Percentiles rank a stretch among this genome's conserved stretches.
phyloP scores from a whole-genome alignment of 1,284 basidiomycete species.

The Ceratobasidium sp. region DNA sequence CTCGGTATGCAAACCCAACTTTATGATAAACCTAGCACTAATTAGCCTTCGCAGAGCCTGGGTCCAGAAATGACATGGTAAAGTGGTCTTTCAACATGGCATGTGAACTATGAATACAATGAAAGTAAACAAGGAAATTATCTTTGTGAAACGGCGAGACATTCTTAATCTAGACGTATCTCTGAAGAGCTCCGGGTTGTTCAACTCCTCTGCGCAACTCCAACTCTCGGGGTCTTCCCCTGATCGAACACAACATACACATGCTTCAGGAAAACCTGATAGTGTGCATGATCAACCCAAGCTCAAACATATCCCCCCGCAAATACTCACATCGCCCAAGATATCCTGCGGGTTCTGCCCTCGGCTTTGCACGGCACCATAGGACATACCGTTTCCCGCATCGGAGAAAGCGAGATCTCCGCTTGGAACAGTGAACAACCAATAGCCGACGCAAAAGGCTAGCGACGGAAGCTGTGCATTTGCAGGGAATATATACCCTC shows the following conservation, averaged over 20 bases:
- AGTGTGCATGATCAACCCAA: neutral
- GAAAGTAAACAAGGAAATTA: neutral
- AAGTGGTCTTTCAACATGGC: neutral
- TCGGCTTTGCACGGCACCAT: conserved; percentile 45
- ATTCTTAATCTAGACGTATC: neutral
- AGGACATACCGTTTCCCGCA: conserved; percentile 43
- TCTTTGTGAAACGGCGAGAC: neutral
- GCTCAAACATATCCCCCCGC: too few relatives aligned
- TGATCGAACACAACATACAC: conserved; percentile 48
- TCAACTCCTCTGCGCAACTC: conserved; percentile 42
- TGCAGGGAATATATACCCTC: conserved; percentile 44
- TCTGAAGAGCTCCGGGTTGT: neutral
- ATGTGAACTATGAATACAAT: neutral
- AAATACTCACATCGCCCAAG: conserved; percentile 43
- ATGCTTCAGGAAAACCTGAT: conserved; percentile 46
- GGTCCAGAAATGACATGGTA: conserved; percentile 45
- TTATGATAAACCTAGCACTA: neutral
- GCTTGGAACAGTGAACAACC: conserved; percentile 40
- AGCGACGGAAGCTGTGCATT: conserved; percentile 33
- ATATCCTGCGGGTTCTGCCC: conserved; percentile 47
- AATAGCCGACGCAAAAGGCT: conserved; percentile 39
- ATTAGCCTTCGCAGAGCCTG: conserved; percentile 27
- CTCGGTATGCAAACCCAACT: conserved; percentile 23
- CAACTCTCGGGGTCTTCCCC: conserved; percentile 30
- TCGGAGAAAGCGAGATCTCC: conserved; percentile 44